phyloP scores from a whole-genome alignment of 2,329 filamentous ascomycete species.

The Cladophialophora bantiana region DNA sequence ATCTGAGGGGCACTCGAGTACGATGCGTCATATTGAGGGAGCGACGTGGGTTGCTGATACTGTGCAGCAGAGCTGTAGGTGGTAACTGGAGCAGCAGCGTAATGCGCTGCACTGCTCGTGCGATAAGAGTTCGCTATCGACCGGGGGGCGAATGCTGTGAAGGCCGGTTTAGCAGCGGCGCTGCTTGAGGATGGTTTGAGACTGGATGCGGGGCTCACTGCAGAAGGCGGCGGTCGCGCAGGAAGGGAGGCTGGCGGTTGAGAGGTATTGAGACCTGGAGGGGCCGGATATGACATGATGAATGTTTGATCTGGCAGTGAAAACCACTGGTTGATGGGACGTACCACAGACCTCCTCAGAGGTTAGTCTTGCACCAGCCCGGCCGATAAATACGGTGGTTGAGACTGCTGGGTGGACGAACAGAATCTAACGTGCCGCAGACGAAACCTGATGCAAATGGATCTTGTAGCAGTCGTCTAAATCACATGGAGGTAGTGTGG shows the following conservation, averaged over 20 bases:
- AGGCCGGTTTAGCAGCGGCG: slow-evolving; percentile 48
- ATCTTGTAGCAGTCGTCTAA: background rate
- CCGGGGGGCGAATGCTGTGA: slow-evolving; percentile 66
- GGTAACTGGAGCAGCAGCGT: slow-evolving; percentile 47
- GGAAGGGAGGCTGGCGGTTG: slow-evolving; percentile 70
- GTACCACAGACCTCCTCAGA: slow-evolving; percentile 32
- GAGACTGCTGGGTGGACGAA: background rate
- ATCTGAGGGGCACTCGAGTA: slow-evolving; percentile 63
- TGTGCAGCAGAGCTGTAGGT: slow-evolving; percentile 41
- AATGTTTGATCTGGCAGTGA: slow-evolving; percentile 50
- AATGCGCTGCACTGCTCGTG: slow-evolving; percentile 46
- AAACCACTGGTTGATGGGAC: slow-evolving; percentile 31
- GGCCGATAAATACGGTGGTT: background rate
- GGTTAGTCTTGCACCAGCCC: slow-evolving; percentile 11
- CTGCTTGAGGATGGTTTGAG: slow-evolving; percentile 60
- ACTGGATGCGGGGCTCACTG: slow-evolving; percentile 47
- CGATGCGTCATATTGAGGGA: slow-evolving; percentile 55
- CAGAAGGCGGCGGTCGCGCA: slow-evolving; percentile 73
- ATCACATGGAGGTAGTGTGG: background rate
- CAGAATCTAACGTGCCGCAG: background rate
- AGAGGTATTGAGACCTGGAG: slow-evolving; percentile 71
- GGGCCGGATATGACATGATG: slow-evolving; percentile 83
- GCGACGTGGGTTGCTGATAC: slow-evolving; percentile 47
- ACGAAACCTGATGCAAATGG: background rate
- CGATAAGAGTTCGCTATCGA: slow-evolving; percentile 57